Base-by-base conservation (phyloP, 371 early-diverging fungal species). In the Paraphysoderma sedebokerense region DNA sequence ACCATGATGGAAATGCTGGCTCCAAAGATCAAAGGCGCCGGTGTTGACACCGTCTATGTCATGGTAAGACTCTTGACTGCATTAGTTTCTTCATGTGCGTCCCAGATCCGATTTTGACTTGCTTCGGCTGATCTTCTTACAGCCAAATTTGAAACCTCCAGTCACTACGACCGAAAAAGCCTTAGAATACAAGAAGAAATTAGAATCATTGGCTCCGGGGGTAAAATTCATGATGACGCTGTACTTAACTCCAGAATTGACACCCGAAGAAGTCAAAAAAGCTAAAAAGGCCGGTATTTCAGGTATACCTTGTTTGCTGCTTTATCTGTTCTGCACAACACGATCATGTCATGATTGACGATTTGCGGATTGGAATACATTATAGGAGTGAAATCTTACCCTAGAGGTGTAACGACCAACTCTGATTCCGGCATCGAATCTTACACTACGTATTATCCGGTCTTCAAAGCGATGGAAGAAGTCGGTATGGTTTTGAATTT, bases 401-500 rank as follows among this genome's bases (percentile, higher is more conserved):
- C 97, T 20, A 77, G 92, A 29, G 95, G 97, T 29, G 98, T 97
- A 22, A 97, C 98, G 0, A 97, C 98, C 50, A 95, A 97, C 75
- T 81, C 82, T 51, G 92, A 93, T 47, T 74, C 76, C 48, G 97
- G 97, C 41, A 89, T 97, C 51, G 85, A 88, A 52, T 76, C 74
- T 56, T 89, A 91, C 54, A 78, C 79, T 38, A 61, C 74, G 9
- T 97, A 92, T 65, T 91, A 92, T 57, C 80, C 77, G 32, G 83
- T 92, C 11, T 97, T 97, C 65, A 52, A 72, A 47, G 92, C 92
- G 5, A 97, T 97, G 96, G 82, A 92, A 62, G 82, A 88, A 46
- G 72, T 67, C 46, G 87, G 82, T 35, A 76, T 97, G 82, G 86
- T 95, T 0, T 68, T 97, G 39, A 92, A 92, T 57, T 65, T 97